Base-by-base conservation (phyloP, 2,329 filamentous ascomycete species). In the Calonectria henricotiae region DNA sequence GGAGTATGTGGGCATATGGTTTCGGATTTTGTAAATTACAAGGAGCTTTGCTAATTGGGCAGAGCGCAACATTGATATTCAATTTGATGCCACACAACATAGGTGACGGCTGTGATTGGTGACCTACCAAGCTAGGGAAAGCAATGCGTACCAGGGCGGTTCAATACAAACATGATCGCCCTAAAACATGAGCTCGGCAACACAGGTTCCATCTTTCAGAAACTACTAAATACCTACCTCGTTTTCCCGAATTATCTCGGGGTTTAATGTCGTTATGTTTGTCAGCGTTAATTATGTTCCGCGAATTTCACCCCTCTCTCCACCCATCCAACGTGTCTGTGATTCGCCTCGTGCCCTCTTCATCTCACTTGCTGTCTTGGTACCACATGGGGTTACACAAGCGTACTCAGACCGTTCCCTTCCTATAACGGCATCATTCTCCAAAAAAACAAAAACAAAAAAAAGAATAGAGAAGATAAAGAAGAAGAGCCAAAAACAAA, bases 1-100 rank as follows among this genome's bases (percentile, higher is more conserved):
- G 49, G 47, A 66, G 69, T 37, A 72, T 32, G 25, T 4, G 54
- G 46, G 41, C 6, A 15, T 44, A 54, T 37, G 35, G 8, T 17
- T 41, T 58, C 37, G 39, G 25, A 23, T 64, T 64, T 60, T 32
- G 55, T 49, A 41, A 39, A 49, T 7, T 30, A 6, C 6, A 55
- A 13, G 39, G 49, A 55, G 51, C 32, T 39, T 39, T 25, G 7
- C n/a, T 55, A 25, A 25, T 17, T 39, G 32, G 32, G 20, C 39
- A 37, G 15, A 11, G 51, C 20, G 20, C 32, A 55, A 55, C 37
- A 13, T 39, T 39, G 32, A 55, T 39, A 55, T 39, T 55, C 12
- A 35, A 55, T 55, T 37, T 55, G 51, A 55, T 55, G 15, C 51
- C 32, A 55, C 7, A 4, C 30, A 35, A 15, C 11, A 15, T 32